Conservation (phyloP, 371 early-diverging fungal species). For the Mortierella sp. region DNA sequence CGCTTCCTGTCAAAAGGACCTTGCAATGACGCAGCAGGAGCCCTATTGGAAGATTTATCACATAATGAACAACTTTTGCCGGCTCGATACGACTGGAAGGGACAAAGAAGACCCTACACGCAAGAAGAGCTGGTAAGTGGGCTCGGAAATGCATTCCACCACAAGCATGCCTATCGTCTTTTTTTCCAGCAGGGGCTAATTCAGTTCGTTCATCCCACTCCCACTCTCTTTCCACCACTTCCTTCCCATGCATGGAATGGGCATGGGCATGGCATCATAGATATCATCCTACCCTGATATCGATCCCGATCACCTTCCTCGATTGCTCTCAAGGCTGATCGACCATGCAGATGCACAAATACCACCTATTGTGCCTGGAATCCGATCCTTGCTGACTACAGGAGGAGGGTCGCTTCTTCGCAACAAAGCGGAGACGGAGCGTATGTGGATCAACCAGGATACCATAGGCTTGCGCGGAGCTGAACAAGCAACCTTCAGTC, state of each 20-base stretch:
- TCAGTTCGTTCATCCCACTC: no score
- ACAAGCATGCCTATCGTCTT: no score
- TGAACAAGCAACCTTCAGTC: slow-evolving; percentile 18
- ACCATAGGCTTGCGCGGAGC: slow-evolving; percentile 11
- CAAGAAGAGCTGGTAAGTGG: slow-evolving; percentile 72
- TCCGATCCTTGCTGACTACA: slow-evolving; percentile 39
- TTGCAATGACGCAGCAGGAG: slow-evolving; percentile 61
- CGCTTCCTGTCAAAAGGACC: slow-evolving; percentile 69
- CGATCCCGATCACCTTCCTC: slow-evolving; percentile 45
- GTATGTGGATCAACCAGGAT: slow-evolving; percentile 23
- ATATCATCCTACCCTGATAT: slow-evolving; percentile 28
- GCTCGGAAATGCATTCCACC: no score
- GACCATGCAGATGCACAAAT: slow-evolving; percentile 50
- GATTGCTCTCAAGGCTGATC: slow-evolving; percentile 35
- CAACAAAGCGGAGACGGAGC: slow-evolving; percentile 24
- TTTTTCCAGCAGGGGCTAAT: no score
- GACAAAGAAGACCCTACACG: slow-evolving; percentile 61
- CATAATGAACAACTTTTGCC: slow-evolving; percentile 66
- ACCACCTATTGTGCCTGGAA: slow-evolving; percentile 51
- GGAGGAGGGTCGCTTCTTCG: slow-evolving; percentile 49
- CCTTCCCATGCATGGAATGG: no score
- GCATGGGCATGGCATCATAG: no score
- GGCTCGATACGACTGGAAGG: slow-evolving; percentile 71
- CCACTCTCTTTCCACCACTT: no score
- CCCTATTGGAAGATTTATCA: slow-evolving; percentile 60